These are phyloP conservation scores for Aspergillus brunneoviolaceus DNA, from an alignment of 2,329 filamentous ascomycete species.

Conservation along the genomic window DNA sequence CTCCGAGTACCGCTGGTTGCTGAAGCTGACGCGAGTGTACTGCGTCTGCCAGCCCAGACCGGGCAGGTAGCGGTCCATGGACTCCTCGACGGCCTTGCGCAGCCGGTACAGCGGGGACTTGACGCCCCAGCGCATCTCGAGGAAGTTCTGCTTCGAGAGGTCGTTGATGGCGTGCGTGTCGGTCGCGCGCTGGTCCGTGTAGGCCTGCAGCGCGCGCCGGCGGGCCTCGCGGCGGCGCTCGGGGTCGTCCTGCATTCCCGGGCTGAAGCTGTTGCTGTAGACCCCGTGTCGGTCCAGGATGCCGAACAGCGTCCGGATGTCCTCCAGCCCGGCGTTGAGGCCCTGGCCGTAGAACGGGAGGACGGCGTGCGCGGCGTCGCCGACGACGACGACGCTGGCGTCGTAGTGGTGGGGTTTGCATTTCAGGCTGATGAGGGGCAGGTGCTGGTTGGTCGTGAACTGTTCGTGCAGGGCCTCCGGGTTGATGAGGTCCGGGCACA, in stretches of 20 bases:
- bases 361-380: constrained; percentile 96
- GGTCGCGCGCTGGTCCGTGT: constrained; percentile 69
- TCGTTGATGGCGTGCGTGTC: constrained; percentile 92
- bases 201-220: constrained; percentile 63
- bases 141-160: constrained; percentile 84
- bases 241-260: constrained; percentile 12
- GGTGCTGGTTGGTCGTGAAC: constrained; percentile 79
- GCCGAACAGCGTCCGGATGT: constrained; percentile 83
- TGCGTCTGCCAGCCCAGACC: constrained; percentile 84
- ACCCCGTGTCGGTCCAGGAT: constrained; percentile 69
- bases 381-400: constrained; percentile 77
- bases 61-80: constrained; percentile 72
- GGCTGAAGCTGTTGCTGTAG: constrained; percentile 26
- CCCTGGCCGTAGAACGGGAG: constrained; percentile 98
- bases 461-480: constrained; percentile 67
- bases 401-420: constrained; percentile 83
- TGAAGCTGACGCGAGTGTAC: constrained; percentile 89
- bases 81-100: constrained; percentile 84
- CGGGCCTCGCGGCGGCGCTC: constrained; percentile 48
- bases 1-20: constrained; percentile 85
- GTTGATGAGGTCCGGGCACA: constrained; percentile 60
- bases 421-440: constrained; percentile 91
- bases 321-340: constrained; percentile 95
- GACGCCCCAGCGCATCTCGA: constrained; percentile 89
- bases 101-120: constrained; percentile 73